These are phyloP conservation scores for Curvularia verruculosa DNA, from an alignment of 2,329 filamentous ascomycete species.

Conservation along the genomic window DNA sequence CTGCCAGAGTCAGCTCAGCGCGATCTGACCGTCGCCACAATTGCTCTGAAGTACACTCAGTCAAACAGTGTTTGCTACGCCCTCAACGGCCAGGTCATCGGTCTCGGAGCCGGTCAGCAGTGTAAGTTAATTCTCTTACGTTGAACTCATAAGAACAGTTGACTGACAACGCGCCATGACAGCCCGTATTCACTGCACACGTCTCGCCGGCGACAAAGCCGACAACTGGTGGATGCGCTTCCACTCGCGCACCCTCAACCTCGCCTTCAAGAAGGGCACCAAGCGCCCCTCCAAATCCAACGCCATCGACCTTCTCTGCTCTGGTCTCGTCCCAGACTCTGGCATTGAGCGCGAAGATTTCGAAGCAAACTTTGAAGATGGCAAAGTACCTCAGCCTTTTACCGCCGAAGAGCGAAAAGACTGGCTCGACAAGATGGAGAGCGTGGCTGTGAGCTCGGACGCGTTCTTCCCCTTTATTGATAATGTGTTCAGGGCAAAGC, in stretches of 20 bases:
- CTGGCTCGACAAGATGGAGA: conserved; percentile 81
- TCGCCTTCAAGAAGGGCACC: conserved; percentile 97
- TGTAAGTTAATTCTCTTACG: too few relatives aligned
- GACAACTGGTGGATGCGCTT: conserved; percentile 99
- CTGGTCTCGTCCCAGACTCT: conserved; percentile 81
- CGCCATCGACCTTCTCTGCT: conserved; percentile 93
- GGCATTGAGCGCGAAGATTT: conserved; percentile 86
- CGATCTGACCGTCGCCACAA: conserved; percentile 92
- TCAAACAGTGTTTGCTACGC: conserved; percentile 99
- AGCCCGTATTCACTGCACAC: conserved; percentile 94
- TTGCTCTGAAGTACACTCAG: conserved; percentile 96
- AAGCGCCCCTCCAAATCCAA: conserved; percentile 98
- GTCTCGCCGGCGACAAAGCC: conserved; percentile 95
- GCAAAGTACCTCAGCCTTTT: conserved; percentile 75
- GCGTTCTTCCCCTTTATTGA: conserved; percentile 99
- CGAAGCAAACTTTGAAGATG: conserved; percentile 84
- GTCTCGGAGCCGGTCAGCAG: conserved; percentile 94
- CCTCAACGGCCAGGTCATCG: conserved; percentile 88
- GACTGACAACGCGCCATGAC: not conserved
- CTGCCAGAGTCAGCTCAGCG: conserved; percentile 83
- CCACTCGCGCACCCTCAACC: conserved; percentile 82
- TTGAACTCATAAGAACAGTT: too few relatives aligned
- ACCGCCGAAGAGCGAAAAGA: conserved; percentile 80
- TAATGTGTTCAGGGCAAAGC: conserved; percentile 89
- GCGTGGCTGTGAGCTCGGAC: conserved; percentile 89